phyloP scores from a whole-genome alignment of 1,284 basidiomycete species.

The Pholiota adiposa region DNA sequence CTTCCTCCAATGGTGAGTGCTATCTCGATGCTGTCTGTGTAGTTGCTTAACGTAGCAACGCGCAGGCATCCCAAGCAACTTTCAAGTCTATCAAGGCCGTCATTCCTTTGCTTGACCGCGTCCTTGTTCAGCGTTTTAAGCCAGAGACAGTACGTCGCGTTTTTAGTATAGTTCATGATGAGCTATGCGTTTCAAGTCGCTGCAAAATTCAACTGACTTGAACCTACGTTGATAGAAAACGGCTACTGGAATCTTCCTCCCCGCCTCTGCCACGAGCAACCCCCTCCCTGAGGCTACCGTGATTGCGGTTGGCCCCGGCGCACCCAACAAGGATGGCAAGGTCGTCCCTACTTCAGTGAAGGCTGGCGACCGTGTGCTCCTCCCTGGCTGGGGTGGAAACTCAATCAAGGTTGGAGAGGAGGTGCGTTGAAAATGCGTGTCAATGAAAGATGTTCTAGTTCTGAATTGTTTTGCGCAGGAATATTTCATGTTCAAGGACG shows the following conservation, averaged over 20 bases:
- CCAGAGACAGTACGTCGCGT: constrained; percentile 20
- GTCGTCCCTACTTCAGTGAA: constrained; percentile 82
- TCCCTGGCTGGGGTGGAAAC: constrained; percentile 96
- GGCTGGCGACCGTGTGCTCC: constrained; percentile 89
- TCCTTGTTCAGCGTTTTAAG: constrained; percentile 87
- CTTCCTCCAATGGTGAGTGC: constrained; percentile 13
- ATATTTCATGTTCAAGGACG: constrained; percentile 94
- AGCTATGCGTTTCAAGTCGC: not conserved
- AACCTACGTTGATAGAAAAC: constrained; percentile 97
- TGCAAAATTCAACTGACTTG: not conserved
- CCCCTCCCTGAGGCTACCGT: constrained; percentile 97
- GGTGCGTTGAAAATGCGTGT: constrained; percentile 54
- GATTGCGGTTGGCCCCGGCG: constrained; percentile 94
- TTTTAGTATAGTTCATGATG: not conserved
- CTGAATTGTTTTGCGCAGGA: constrained; percentile 60
- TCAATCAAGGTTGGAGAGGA: constrained; percentile 97
- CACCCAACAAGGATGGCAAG: constrained; percentile 84
- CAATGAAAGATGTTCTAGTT: constrained; percentile 5
- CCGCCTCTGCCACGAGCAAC: constrained; percentile 80
- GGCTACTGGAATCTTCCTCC: constrained; percentile 91
- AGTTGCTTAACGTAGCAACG: not conserved
- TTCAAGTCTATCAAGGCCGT: constrained; percentile 95
- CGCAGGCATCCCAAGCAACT: constrained; percentile 73
- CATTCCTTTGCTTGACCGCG: constrained; percentile 93
- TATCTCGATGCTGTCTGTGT: not conserved